Evolutionary conservation across 257 asterid genomes (phyloP).

Genomic region (Plectranthus barbatus): DNA sequence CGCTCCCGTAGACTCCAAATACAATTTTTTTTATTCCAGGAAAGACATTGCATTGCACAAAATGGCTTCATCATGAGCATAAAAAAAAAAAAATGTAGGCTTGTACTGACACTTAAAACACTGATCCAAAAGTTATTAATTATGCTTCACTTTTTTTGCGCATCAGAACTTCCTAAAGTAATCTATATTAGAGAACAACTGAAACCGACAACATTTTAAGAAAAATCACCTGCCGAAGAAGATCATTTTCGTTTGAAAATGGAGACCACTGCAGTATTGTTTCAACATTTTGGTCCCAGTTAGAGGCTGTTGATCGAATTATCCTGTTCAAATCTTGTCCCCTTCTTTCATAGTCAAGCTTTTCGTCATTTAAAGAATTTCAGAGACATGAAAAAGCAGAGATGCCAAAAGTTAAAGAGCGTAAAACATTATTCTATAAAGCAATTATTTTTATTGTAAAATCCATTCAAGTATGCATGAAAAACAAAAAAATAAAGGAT

Average conservation of each 20-base stretch:
- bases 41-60: neutral
- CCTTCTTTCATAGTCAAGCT: conserved; percentile 57
- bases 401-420: neutral
- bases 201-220: neutral
- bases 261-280: conserved; percentile 90
- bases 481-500: neutral
- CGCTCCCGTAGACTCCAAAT: neutral
- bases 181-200: neutral
- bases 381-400: conserved; percentile 6
- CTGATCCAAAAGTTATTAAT: neutral
- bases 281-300: conserved; percentile 59
- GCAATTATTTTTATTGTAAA: neutral
- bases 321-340: conserved; percentile 37
- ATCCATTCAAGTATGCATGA: neutral
- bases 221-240: conserved; percentile 64
- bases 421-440: neutral
- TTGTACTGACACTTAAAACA: neutral
- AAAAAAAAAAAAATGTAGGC: neutral
- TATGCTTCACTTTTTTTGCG: neutral
- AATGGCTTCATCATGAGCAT: no score
- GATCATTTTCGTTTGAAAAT: conserved; percentile 77
- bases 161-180: neutral
- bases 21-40: neutral
- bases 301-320: conserved; percentile 33
- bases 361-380: conserved; percentile 15